A percentile compares a stretch with the other conserved stretches of the same genome.
Evolutionary conservation across 306 rosid species (phyloP).

Genomic region (Vigna mungo): DNA sequence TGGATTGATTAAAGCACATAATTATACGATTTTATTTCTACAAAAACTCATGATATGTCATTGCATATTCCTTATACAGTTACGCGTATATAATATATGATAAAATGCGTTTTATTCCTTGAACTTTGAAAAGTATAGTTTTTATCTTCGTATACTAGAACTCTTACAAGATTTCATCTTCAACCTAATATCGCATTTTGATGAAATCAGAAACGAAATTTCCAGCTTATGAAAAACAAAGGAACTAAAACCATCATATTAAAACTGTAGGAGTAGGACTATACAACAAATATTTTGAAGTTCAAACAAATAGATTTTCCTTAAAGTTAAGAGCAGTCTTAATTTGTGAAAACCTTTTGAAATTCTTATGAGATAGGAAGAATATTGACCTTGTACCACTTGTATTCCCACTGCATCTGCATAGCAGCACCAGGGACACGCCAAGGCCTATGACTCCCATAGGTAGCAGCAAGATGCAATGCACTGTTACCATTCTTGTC

Average conservation of each 20-base stretch:
- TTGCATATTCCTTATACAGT: too few relatives aligned
- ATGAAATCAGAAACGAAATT: too few relatives aligned
- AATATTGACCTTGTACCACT: slow-evolving; percentile 56
- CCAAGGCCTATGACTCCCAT: slow-evolving; percentile 45
- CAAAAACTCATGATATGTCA: too few relatives aligned
- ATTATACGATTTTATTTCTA: neutral
- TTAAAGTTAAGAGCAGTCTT: neutral
- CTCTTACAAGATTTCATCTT: too few relatives aligned
- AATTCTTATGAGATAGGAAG: neutral
- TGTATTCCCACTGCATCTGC: slow-evolving; percentile 69
- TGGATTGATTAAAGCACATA: neutral
- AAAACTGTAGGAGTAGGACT: neutral
- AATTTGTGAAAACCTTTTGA: neutral
- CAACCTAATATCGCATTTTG: too few relatives aligned
- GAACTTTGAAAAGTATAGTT: too few relatives aligned
- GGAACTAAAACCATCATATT: neutral
- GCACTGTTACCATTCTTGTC: slow-evolving; percentile 55
- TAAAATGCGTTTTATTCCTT: too few relatives aligned
- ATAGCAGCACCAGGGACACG: slow-evolving; percentile 60
- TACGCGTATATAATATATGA: too few relatives aligned
- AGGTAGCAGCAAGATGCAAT: slow-evolving; percentile 55
- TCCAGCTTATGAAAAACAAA: too few relatives aligned
- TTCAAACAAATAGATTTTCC: neutral
- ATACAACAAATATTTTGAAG: neutral
- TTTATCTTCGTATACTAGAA: too few relatives aligned